Evolutionary conservation across 768 basidiomycete species (phyloP), one percentile per base, ranked within the genome.

Genomic region (Leccinum obscurum): DNA sequence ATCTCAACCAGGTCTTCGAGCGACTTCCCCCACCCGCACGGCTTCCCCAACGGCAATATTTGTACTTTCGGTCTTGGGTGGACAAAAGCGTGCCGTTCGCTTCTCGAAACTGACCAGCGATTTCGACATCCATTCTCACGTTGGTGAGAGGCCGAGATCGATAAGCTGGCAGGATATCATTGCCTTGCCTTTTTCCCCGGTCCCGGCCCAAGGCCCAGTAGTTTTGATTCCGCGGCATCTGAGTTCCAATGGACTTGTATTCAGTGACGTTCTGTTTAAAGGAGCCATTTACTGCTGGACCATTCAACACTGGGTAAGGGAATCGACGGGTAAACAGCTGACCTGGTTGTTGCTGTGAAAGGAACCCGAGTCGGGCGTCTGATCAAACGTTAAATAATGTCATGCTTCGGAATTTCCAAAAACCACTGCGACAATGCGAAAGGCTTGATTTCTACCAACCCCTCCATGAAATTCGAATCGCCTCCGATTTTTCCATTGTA

Each of bases 301-400:
- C 35, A 17, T 54, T 54, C 22, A 26, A 54, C 10, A 39, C 8
- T 17, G 14, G 57, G 34, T 8, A 39, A 20, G 24, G 32, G 41
- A 44, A 11, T 34, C 11, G 32, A 11, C 13, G 1, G 4, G 48
- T 17, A n/a, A 10, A 32, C 34, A 34, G 24, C 13, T 26, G 17
- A 41, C 46, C 7, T 51, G 17, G 50, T 48, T 39, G 35, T 48
- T 39, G 35, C 54, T 57, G 54, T 32, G 57, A 58, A 56, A 17
- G 17, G 24, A 14, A 11, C 17, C 2, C 24, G 24, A 3, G 22
- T 32, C n/a, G 0, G 30, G 37, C 39, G 5, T 34, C 20, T 56
- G 32, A 32, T 30, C 48, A n/a, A 14, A n/a, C 4, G 26, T 30
- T n/a, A 32, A 4, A 8, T 32, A 14, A 24, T n/a, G 4, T 20